Evolutionary conservation across 257 asterid species (phyloP).

Genomic region (Mentha longifolia): DNA sequence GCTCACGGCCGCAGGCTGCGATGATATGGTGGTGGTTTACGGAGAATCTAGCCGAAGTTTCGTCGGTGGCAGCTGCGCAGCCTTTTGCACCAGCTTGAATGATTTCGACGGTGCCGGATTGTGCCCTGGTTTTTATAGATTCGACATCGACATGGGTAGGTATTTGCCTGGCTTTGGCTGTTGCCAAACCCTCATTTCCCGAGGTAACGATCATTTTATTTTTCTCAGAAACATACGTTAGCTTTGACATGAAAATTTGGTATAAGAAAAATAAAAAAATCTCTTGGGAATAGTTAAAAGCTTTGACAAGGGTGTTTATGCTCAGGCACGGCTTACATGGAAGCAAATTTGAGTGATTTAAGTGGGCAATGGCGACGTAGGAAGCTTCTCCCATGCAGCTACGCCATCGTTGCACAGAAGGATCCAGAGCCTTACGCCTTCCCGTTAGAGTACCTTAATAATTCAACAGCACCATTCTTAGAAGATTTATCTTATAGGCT

Average conservation of each 20-base stretch:
- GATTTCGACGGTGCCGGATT: background rate
- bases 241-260: too few relatives aligned
- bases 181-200: constrained; percentile 19
- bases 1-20: too few relatives aligned
- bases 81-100: background rate
- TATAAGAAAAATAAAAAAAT: too few relatives aligned
- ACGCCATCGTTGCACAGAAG: background rate
- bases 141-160: background rate
- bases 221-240: too few relatives aligned
- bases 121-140: background rate
- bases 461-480: background rate
- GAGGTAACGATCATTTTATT: constrained; percentile 28
- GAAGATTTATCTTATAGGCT: accelerated
- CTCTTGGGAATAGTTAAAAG: too few relatives aligned
- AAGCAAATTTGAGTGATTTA: too few relatives aligned
- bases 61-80: background rate
- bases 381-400: too few relatives aligned
- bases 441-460: background rate
- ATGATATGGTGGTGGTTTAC: background rate
- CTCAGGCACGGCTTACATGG: constrained; percentile 6
- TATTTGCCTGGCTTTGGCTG: constrained; percentile 10
- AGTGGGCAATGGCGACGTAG: too few relatives aligned
- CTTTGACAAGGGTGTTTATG: too few relatives aligned
- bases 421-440: too few relatives aligned
- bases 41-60: background rate